phyloP scores from a whole-genome alignment of 2,329 filamentous ascomycete genomes.

The Fusarium avenaceum region DNA sequence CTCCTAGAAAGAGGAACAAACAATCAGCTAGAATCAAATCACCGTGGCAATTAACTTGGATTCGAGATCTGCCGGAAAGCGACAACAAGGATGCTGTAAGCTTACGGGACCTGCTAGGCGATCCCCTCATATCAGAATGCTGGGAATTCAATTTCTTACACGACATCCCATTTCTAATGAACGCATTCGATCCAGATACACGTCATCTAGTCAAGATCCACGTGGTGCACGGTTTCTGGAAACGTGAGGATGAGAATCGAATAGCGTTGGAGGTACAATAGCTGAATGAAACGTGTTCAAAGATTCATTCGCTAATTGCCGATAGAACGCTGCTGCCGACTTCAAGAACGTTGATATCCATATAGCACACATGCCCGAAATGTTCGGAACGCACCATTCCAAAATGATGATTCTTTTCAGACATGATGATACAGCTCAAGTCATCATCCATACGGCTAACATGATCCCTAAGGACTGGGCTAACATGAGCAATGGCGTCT shows the following conservation, averaged over 20 bases:
- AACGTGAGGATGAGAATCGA: slow-evolving; percentile 73
- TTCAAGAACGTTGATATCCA: slow-evolving; percentile 79
- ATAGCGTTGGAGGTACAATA: slow-evolving; percentile 67
- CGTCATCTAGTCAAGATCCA: slow-evolving; percentile 65
- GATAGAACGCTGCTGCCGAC: slow-evolving; percentile 70
- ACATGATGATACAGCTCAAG: slow-evolving; percentile 80
- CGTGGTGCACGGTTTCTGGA: slow-evolving; percentile 74
- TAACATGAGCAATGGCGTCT: slow-evolving; percentile 88
- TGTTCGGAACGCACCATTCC: slow-evolving; percentile 86
- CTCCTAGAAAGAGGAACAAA: slow-evolving; percentile 56
- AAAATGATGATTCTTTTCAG: slow-evolving; percentile 90
- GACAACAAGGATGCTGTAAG: slow-evolving; percentile 76
- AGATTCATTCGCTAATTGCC: slow-evolving; percentile 15
- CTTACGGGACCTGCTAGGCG: slow-evolving; percentile 76
- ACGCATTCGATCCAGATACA: slow-evolving; percentile 66
- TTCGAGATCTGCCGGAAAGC: slow-evolving; percentile 71
- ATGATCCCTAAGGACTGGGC: slow-evolving; percentile 91
- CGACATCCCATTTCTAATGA: slow-evolving; percentile 69
- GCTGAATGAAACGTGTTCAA: background rate
- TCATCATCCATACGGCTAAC: slow-evolving; percentile 90
- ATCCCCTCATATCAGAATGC: slow-evolving; percentile 78
- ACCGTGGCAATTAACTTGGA: slow-evolving; percentile 78
- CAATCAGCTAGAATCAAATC: slow-evolving; percentile 61
- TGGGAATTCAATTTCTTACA: slow-evolving; percentile 80
- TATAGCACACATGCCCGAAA: slow-evolving; percentile 82